A percentile compares a stretch with the other conserved stretches of the same genome.
phyloP scores from a whole-genome alignment of 176 grass and related monocot genomes.

The Oryza meridionalis region DNA sequence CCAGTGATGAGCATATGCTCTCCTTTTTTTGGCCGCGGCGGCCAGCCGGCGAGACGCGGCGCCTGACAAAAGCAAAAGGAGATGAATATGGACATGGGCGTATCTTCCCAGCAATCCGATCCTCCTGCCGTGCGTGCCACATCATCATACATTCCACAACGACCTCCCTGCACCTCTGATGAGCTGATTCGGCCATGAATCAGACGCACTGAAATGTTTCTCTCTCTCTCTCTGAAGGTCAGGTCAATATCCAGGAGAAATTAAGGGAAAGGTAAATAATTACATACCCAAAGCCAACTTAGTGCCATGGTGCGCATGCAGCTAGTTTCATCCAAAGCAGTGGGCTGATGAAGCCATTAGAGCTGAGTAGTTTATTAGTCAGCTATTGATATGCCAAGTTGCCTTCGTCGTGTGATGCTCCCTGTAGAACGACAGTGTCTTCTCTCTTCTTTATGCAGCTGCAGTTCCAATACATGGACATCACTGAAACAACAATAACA shows the following conservation, averaged over 20 bases:
- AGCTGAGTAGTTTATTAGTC: neutral
- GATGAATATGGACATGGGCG: neutral
- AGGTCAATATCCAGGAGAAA: constrained; percentile 35
- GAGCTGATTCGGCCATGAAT: constrained; percentile 42
- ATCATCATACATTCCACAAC: constrained; percentile 3
- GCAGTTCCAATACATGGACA: neutral
- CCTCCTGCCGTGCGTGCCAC: neutral
- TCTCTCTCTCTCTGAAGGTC: neutral
- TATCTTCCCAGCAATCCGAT: neutral
- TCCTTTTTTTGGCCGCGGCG: neutral
- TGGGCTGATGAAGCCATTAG: neutral
- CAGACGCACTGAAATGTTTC: constrained; percentile 8
- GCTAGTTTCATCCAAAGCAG: neutral
- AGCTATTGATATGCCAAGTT: neutral
- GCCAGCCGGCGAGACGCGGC: constrained; percentile 26
- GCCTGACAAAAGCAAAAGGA: neutral
- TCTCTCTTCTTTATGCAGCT: neutral
- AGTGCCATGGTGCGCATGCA: constrained; percentile 25
- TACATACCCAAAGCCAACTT: neutral
- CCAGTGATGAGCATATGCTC: neutral
- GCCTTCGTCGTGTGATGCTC: neutral
- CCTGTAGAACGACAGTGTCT: constrained; percentile 17
- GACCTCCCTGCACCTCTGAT: neutral
- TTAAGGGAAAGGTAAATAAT: neutral
- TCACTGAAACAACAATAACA: neutral